These are phyloP conservation scores for Talaromyces marneffei DNA, from an alignment of 2,329 filamentous ascomycete species.

Conservation along the genomic window DNA sequence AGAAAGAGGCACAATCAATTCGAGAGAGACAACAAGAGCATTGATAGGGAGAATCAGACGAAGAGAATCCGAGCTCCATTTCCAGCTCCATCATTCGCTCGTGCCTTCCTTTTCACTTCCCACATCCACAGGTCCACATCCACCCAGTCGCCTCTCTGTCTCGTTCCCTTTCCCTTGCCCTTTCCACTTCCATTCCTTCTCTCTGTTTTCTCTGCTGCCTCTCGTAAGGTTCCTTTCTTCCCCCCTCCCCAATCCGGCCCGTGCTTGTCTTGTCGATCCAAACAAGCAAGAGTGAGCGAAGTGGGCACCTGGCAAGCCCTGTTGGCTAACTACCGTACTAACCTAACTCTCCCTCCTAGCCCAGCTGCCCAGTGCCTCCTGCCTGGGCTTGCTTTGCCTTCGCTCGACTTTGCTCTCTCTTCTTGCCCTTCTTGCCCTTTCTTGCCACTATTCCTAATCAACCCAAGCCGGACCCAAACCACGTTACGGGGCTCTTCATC, in stretches of 20 bases:
- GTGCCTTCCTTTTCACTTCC: not conserved
- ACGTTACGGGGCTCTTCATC: not conserved
- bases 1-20: too few relatives aligned
- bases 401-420: too few relatives aligned
- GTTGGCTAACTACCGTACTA: not conserved
- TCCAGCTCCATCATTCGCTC: not conserved
- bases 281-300: slow-evolving; percentile 4
- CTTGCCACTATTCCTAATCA: not conserved
- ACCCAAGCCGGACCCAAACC: not conserved
- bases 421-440: not conserved
- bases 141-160: not conserved
- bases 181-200: not conserved
- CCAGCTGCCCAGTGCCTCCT: too few relatives aligned
- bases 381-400: not conserved
- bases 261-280: slow-evolving; percentile 16
- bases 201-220: not conserved
- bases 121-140: not conserved
- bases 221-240: slow-evolving; percentile 3
- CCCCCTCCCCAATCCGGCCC: slow-evolving; percentile 9
- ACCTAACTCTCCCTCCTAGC: too few relatives aligned
- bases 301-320: not conserved
- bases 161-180: too few relatives aligned
- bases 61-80: not conserved
- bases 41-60: not conserved
- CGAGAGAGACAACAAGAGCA: not conserved